phyloP scores from a whole-genome alignment of 2,329 filamentous ascomycete species.

The Aspergillus vadensis region DNA sequence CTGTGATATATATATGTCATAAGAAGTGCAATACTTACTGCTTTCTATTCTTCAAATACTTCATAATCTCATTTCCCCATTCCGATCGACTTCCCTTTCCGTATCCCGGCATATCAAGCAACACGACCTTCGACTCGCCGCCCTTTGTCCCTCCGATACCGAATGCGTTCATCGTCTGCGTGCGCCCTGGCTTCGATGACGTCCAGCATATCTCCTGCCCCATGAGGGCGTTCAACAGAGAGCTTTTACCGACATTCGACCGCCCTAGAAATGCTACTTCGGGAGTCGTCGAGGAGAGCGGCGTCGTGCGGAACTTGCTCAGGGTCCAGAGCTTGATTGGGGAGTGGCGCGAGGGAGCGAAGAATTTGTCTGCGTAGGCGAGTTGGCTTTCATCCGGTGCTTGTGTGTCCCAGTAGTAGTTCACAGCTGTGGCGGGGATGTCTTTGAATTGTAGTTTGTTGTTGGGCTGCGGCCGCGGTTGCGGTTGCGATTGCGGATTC shows the following conservation, averaged over 20 bases:
- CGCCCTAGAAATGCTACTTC: constrained; percentile 69
- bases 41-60: constrained; percentile 64
- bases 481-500: background rate
- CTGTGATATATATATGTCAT: background rate
- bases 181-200: constrained; percentile 62
- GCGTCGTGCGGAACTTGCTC: constrained; percentile 61
- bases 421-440: constrained; percentile 37
- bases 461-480: constrained; percentile 17
- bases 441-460: constrained; percentile 34
- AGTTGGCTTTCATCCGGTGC: constrained; percentile 49
- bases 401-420: constrained; percentile 55
- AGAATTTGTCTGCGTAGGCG: constrained; percentile 49
- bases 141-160: constrained; percentile 56
- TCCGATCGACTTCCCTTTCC: constrained; percentile 62
- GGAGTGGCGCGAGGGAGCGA: constrained; percentile 48
- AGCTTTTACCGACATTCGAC: constrained; percentile 71
- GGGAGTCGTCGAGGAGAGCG: constrained; percentile 54
- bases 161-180: constrained; percentile 67
- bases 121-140: constrained; percentile 52
- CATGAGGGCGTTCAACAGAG: constrained; percentile 66
- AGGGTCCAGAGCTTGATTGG: constrained; percentile 62
- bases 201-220: constrained; percentile 55
- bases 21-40: constrained; percentile 48
- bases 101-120: constrained; percentile 74
- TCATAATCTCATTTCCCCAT: constrained; percentile 69